These are phyloP conservation scores for Apiospora kogelbergensis DNA, from an alignment of 2,329 filamentous ascomycete species.

Conservation along the genomic window DNA sequence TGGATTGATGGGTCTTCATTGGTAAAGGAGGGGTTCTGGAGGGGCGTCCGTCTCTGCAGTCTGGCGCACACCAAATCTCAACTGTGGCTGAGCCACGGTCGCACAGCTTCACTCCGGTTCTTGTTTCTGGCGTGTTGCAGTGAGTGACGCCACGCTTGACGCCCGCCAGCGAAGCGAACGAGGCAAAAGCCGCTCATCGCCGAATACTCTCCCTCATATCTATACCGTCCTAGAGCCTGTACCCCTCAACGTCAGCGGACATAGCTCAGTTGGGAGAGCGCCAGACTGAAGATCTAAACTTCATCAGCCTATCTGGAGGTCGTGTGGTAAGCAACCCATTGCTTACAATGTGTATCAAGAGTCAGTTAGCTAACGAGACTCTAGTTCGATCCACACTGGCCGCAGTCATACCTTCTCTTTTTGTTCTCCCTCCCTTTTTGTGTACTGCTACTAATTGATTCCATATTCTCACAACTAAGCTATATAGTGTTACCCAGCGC, in stretches of 20 bases:
- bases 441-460: no score
- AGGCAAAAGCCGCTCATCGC: no score
- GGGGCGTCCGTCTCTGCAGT: neutral
- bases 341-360: neutral
- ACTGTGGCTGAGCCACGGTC: neutral
- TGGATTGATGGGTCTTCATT: neutral
- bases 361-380: neutral
- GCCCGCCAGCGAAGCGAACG: no score
- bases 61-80: neutral
- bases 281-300: slow-evolving; percentile 10
- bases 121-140: neutral
- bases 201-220: neutral
- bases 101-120: neutral
- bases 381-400: slow-evolving; percentile 10
- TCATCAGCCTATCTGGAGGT: neutral
- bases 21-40: no score
- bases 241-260: neutral
- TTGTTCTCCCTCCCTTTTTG: neutral
- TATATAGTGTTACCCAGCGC: no score
- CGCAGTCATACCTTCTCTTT: slow-evolving; percentile 1
- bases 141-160: no score
- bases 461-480: no score
- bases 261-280: slow-evolving; percentile 11
- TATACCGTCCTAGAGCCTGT: neutral
- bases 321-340: no score